These are phyloP conservation scores for Coniferiporia weirii DNA, from an alignment of 1,284 basidiomycete genomes.

Conservation along the genomic window DNA sequence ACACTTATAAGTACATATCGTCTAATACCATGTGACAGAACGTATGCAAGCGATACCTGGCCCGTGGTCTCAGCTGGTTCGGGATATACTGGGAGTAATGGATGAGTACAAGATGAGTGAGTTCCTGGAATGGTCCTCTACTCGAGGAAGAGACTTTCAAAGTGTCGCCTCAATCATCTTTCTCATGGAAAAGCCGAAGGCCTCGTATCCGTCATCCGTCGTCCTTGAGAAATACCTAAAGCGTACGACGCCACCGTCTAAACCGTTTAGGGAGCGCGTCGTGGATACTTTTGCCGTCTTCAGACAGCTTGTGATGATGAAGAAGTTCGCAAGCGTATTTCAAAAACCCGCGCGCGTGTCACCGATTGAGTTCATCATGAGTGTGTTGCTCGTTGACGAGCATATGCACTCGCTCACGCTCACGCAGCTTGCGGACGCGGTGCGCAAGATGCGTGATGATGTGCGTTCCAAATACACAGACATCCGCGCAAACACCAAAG, in stretches of 20 bases:
- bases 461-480: conserved; percentile 52
- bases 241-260: conserved; percentile 37
- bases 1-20: not conserved
- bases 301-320: conserved; percentile 43
- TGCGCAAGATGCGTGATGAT: conserved; percentile 46
- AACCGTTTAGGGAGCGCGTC: conserved; percentile 45
- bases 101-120: conserved; percentile 23
- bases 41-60: conserved; percentile 68
- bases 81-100: conserved; percentile 37
- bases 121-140: conserved; percentile 56
- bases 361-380: conserved; percentile 71
- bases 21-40: conserved; percentile 35
- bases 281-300: conserved; percentile 46
- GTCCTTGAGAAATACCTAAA: conserved; percentile 57
- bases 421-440: conserved; percentile 44
- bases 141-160: conserved; percentile 65
- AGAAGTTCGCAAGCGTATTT: conserved; percentile 39
- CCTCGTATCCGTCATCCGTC: conserved; percentile 43
- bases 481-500: conserved; percentile 51
- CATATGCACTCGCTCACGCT: conserved; percentile 36
- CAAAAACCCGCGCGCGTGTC: conserved; percentile 50
- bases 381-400: conserved; percentile 40
- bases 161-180: conserved; percentile 60
- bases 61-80: conserved; percentile 52
- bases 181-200: conserved; percentile 49